Evolutionary conservation across 108 stramenopile genomes (phyloP), one percentile per base, ranked within the genome.

Genomic region (Nitzschia sp.): DNA sequence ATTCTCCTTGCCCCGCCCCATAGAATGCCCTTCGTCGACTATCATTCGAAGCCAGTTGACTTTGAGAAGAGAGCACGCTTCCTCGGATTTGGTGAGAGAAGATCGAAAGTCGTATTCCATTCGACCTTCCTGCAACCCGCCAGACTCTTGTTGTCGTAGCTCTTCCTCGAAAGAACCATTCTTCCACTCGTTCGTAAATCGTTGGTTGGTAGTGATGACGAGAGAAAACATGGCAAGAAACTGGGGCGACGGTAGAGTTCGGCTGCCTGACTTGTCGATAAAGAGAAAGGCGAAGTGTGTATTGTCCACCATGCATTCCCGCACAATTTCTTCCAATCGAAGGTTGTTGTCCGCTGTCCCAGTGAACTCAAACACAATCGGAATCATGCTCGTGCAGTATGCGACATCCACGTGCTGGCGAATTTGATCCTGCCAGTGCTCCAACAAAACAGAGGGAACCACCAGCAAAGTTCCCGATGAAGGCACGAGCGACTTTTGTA

Each of bases 371-470:
- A 73, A 84, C 57, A 72, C 48, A 8, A 82, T 49, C 15, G 82
- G 80, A 15, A 47, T 49, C 64, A 64, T 68, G 34, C 38, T 32
- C 13, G 82, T 64, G 48, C 61, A 67, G 64, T 87, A 90, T 4
- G 46, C 11, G 49, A 83, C 66, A 46, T 94, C 77, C 2, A 94
- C 62, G 60, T 94, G 78, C 15, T 65, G 26, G 15, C 63, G 28
- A 29, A 94, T 78, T 82, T 94, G 92, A 23, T 90, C 82, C 78
- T 78, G 70, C 94, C 94, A 95, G 67, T 95, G 91, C 34, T 82
- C 72, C 38, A 92, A 42, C 30, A 95, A 73, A 0, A 82, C 80
- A 27, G 74, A 59, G 15, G 94, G 94, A 33, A 95, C 91, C 19
- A 95, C 86, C 17, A 95, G 64, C 27, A 95, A 69, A 5, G 89